Evolutionary conservation across 2,329 filamentous ascomycete species (phyloP).

Genomic region (Cytospora paraplurivora): DNA sequence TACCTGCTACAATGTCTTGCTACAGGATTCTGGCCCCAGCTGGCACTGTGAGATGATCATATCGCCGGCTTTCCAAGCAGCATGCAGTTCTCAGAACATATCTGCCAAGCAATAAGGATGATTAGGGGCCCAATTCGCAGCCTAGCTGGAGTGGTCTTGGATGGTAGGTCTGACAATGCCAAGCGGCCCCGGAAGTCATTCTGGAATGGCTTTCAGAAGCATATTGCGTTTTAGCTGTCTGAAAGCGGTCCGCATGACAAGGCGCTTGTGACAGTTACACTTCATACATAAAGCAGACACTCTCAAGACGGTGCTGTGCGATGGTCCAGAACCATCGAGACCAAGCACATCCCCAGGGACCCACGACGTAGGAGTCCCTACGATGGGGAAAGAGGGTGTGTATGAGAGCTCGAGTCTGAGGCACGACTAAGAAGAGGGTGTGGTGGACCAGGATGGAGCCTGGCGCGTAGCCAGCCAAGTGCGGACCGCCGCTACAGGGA

Average conservation of each 20-base stretch:
- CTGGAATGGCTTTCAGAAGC: neutral
- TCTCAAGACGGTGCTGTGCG: slow-evolving; percentile 5
- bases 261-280: slow-evolving; percentile 1
- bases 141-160: neutral
- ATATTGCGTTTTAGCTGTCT: neutral
- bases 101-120: neutral
- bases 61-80: neutral
- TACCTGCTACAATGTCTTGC: neutral
- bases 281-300: neutral
- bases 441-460: slow-evolving; percentile 26
- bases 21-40: neutral
- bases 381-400: slow-evolving; percentile 25
- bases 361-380: slow-evolving; percentile 3
- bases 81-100: neutral
- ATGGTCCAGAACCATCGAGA: slow-evolving; percentile 24
- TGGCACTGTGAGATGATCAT: neutral
- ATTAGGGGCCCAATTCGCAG: neutral
- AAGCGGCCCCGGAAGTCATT: neutral
- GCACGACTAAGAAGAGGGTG: slow-evolving; percentile 22
- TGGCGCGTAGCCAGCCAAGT: slow-evolving; percentile 25
- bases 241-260: slow-evolving; percentile 5
- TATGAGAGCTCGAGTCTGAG: slow-evolving; percentile 26
- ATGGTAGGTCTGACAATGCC: neutral
- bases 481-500: slow-evolving; percentile 17
- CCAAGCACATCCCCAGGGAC: slow-evolving; percentile 11